These are phyloP conservation scores for Exophiala spinifera DNA, from an alignment of 2,329 filamentous ascomycete species.

Conservation along the genomic window DNA sequence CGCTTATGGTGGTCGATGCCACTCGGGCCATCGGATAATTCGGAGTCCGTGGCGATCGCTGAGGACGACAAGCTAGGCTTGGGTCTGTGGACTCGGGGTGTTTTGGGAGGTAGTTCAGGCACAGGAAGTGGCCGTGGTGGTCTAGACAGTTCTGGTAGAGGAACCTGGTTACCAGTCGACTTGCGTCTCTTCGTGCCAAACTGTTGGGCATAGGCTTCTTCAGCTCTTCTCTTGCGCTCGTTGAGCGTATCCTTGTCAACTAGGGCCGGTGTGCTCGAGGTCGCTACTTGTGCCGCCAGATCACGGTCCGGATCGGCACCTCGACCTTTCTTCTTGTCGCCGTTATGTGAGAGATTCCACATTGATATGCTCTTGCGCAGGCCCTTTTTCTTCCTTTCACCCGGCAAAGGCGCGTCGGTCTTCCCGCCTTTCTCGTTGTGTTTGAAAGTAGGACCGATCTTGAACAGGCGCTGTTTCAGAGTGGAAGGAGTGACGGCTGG, in stretches of 20 bases:
- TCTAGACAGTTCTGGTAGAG: background rate
- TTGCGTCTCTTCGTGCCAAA: constrained; percentile 29
- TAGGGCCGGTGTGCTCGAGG: background rate
- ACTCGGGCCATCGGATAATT: constrained; percentile 7
- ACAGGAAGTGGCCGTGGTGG: background rate
- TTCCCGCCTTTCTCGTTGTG: constrained; percentile 1
- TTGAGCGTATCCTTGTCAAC: constrained; percentile 18
- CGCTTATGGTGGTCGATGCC: constrained; percentile 27
- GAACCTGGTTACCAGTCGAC: constrained; percentile 8
- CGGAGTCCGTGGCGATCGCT: constrained; percentile 1
- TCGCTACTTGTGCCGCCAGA: background rate
- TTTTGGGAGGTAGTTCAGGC: constrained; percentile 1
- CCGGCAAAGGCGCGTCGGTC: constrained; percentile 6
- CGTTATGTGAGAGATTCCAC: constrained; percentile 25
- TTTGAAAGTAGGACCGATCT: constrained; percentile 23
- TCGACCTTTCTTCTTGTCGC: constrained; percentile 14
- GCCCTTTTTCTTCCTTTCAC: constrained; percentile 21
- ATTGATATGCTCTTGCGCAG: constrained; percentile 28
- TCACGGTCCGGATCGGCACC: constrained; percentile 7
- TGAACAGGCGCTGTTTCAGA: constrained; percentile 21
- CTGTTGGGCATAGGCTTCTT: constrained; percentile 28
- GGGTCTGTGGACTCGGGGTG: background rate
- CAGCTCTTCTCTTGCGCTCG: constrained; percentile 30
- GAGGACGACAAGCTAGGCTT: constrained; percentile 5
- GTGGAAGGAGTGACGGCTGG: constrained; percentile 21